Evolutionary conservation across 108 stramenopile genomes (phyloP).

Genomic region (Conticribra weissflogii): DNA sequence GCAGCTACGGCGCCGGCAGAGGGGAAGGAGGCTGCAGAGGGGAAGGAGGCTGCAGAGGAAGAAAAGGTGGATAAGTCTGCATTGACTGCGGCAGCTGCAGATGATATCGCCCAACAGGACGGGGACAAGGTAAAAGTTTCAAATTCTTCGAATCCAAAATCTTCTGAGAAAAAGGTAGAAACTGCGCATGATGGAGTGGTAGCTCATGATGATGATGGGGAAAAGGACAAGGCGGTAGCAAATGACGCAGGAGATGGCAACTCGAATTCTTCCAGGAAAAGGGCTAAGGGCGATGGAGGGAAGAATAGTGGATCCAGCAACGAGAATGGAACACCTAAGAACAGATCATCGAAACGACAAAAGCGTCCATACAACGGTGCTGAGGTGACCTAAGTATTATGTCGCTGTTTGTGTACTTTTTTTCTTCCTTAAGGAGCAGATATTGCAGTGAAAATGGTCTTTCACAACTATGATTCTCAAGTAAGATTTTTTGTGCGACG

Average conservation of each 20-base stretch:
- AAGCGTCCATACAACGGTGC: slow-evolving; percentile 19
- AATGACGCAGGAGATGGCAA: slow-evolving; percentile 25
- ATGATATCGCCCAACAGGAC: background rate
- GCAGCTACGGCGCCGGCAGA: slow-evolving; percentile 1
- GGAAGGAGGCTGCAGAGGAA: background rate
- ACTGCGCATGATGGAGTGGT: slow-evolving; percentile 14
- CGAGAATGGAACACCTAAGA: slow-evolving; percentile 13
- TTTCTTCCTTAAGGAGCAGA: background rate
- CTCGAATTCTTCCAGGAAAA: slow-evolving; percentile 27
- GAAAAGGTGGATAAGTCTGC: slow-evolving; percentile 7
- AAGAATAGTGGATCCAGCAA: slow-evolving; percentile 36
- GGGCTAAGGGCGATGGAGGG: slow-evolving; percentile 25
- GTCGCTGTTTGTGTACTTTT: background rate
- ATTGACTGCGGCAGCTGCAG: slow-evolving; percentile 6
- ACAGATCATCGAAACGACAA: slow-evolving; percentile 36
- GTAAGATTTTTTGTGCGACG: background rate
- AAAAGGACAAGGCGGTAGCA: slow-evolving; percentile 6
- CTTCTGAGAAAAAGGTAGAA: slow-evolving; percentile 10
- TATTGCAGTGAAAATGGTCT: background rate
- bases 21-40: background rate
- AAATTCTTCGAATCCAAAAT: slow-evolving; percentile 9
- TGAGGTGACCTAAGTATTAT: slow-evolving; percentile 9
- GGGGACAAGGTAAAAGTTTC: slow-evolving; percentile 14
- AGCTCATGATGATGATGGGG: slow-evolving; percentile 4
- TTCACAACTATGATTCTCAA: background rate